Evolutionary conservation across 441 rosid species (phyloP).

Genomic region (Manihot esculenta): DNA sequence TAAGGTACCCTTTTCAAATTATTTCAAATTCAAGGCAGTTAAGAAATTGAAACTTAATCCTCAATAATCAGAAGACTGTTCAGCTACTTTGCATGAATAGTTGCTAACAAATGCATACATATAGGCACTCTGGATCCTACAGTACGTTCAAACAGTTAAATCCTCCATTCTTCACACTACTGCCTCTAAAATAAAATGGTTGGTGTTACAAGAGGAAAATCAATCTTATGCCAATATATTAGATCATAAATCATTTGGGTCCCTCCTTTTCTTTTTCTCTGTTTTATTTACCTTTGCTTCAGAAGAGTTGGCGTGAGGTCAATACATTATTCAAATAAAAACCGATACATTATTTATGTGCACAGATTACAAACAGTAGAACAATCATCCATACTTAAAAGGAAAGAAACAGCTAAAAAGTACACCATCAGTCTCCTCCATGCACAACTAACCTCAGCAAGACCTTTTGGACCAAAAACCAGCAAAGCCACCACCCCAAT

Average conservation of each 20-base stretch:
- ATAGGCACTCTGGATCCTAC: background rate
- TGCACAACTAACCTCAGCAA: slow-evolving; percentile 69
- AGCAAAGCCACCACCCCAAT: slow-evolving; percentile 96
- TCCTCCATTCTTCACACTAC: background rate
- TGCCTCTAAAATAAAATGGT: background rate
- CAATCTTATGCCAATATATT: background rate
- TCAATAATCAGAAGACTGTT: background rate
- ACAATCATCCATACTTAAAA: background rate
- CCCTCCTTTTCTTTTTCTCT: too few relatives aligned
- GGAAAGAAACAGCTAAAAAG: background rate
- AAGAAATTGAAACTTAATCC: slow-evolving; percentile 4
- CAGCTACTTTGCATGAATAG: background rate
- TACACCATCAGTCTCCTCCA: background rate
- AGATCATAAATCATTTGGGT: too few relatives aligned
- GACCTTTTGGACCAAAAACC: slow-evolving; percentile 98
- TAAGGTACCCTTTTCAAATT: background rate
- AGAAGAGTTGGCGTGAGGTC: background rate
- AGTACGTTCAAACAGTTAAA: background rate
- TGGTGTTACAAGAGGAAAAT: background rate
- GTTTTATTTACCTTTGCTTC: background rate
- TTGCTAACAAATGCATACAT: background rate
- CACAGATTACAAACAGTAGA: background rate
- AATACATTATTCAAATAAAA: background rate
- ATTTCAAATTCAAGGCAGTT: background rate
- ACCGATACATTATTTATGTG: too few relatives aligned